Percentiles rank a stretch among this genome's conserved stretches.
phyloP scores from a whole-genome alignment of 768 basidiomycete species.

The Tylopilus plumbeoviolaceoides region DNA sequence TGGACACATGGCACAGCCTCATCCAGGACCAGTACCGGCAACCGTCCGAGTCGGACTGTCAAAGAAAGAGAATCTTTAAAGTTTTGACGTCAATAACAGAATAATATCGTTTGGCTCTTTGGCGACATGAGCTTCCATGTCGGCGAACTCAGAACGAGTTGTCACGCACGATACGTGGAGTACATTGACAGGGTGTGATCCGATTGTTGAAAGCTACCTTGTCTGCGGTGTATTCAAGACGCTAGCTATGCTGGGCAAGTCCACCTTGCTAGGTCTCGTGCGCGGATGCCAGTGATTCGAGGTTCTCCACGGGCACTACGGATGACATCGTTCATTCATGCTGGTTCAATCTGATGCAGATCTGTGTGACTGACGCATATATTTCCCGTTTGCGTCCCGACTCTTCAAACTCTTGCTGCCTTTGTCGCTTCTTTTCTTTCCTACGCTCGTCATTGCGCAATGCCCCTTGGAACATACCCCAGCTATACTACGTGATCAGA shows the following conservation, averaged over 20 bases:
- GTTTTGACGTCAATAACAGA: slow-evolving; percentile 1
- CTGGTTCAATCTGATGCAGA: no score
- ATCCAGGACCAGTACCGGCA: no score
- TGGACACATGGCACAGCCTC: background rate
- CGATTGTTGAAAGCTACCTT: background rate
- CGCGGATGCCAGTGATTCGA: background rate
- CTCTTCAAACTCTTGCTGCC: slow-evolving; percentile 57
- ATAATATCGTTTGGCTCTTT: no score
- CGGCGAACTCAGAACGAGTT: background rate
- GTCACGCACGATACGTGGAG: slow-evolving; percentile 14
- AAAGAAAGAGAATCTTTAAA: background rate
- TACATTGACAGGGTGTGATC: background rate
- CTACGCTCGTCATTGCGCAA: slow-evolving; percentile 83
- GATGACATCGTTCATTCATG: background rate
- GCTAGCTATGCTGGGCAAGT: background rate
- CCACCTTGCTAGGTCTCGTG: background rate
- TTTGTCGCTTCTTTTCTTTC: slow-evolving; percentile 62
- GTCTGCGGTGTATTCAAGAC: slow-evolving; percentile 2
- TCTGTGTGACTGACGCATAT: slow-evolving; percentile 38
- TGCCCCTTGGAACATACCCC: slow-evolving; percentile 89
- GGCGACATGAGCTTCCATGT: slow-evolving; percentile 10
- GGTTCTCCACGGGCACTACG: background rate
- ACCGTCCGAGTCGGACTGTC: background rate
- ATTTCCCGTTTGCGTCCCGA: slow-evolving; percentile 61
- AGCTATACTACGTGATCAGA: no score